Evolutionary conservation across 176 grass and related monocot species (phyloP).

Genomic region (Hordeum marinum): DNA sequence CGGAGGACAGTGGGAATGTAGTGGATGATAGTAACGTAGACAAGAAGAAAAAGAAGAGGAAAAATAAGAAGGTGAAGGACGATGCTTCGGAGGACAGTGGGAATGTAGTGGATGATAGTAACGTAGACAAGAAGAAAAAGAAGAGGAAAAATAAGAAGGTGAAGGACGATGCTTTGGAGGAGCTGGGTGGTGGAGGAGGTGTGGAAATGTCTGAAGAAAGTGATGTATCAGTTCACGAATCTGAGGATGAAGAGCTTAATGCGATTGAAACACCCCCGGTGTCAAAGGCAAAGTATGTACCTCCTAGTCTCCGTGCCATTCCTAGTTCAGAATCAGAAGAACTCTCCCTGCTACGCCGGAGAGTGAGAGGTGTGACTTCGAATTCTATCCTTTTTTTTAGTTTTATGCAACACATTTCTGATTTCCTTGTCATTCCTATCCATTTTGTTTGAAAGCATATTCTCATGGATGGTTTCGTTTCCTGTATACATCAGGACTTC

Average conservation of each 20-base stretch:
- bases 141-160: constrained; percentile 52
- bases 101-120: not conserved
- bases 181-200: not conserved
- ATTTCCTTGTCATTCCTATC: not conserved
- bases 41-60: constrained; percentile 48
- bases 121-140: constrained; percentile 34
- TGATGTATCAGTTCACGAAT: constrained; percentile 1
- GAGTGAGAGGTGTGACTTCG: constrained; percentile 57
- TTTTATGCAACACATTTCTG: not conserved
- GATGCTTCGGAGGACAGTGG: constrained; percentile 13
- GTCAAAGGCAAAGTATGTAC: constrained; percentile 61
- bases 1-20: too few relatives aligned
- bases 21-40: too few relatives aligned
- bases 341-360: constrained; percentile 47
- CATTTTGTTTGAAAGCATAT: not conserved
- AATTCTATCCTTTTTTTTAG: not conserved
- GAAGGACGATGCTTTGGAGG: constrained; percentile 32
- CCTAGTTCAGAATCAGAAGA: constrained; percentile 71
- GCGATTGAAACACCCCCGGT: constrained; percentile 21
- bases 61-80: constrained; percentile 41
- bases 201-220: constrained; percentile 27
- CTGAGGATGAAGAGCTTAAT: constrained; percentile 28
- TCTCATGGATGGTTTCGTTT: constrained; percentile 21
- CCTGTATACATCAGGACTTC: constrained; percentile 53
- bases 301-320: constrained; percentile 45